Base-by-base conservation (phyloP, 257 asterid species). In the Anisodus acutangulus region DNA sequence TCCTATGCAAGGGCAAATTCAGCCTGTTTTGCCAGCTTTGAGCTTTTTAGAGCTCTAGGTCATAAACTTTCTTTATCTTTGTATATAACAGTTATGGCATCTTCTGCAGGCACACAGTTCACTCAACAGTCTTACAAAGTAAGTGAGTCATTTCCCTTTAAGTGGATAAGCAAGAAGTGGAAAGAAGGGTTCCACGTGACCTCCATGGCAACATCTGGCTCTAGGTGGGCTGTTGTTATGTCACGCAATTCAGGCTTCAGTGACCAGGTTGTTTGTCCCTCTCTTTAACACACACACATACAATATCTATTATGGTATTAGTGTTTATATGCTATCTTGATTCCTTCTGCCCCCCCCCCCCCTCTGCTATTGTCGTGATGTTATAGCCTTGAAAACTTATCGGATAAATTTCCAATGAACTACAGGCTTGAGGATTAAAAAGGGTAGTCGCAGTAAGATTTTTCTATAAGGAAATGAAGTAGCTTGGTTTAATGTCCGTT, bases 151-250 rank as follows among this genome's bases (percentile, higher is more conserved):
- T 89, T 89, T 82, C 90, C 92, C 59, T 89, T 89, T 83, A 89
- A 89, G 80, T 89, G 92, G 92, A 89, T 89, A 63, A 89, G 87
- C 88, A 89, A 89, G 87, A 89, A 89, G 72, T 89, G 91, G 92
- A 90, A 83, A 83, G 92, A 90, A 85, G 92, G 92, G 58, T 90
- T 88, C 84, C 88, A 86, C 19, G 92, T 90, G 55, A 90, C 92
- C 41, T 86, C 92, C 63, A 90, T 90, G 92, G 91, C 92, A 55
- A 90, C 92, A 79, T 88, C 92, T 81, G 90, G 85, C 83, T 66
- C 88, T 85, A 83, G 89, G 49, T 90, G 92, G 92, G 92, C 89
- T 70, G 87, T 90, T 55, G 92, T 90, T 8, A 90, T 90, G 92
- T 90, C 92, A 51, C 88, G 92, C 74, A 88, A 86, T 81, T 70